Conservation (phyloP, 2,329 filamentous ascomycete species). For the Phialocephala sp. region DNA sequence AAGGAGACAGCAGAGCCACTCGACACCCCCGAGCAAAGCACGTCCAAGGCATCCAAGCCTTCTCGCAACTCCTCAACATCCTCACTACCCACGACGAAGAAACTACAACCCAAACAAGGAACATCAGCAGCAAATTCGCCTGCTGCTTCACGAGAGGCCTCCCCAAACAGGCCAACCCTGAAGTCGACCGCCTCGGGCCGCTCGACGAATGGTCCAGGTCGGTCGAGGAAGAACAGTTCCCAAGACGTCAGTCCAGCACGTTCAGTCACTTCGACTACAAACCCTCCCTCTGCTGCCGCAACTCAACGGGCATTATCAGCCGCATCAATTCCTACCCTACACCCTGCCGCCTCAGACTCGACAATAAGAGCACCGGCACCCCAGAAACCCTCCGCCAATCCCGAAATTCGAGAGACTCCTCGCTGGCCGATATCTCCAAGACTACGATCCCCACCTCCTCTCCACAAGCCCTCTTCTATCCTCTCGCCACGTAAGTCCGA, state of each 20-base stretch:
- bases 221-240: constrained; percentile 69
- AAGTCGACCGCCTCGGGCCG: constrained; percentile 37
- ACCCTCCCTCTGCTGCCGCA: constrained; percentile 65
- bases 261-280: constrained; percentile 50
- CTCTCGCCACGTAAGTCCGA: constrained; percentile 54
- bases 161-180: constrained; percentile 45
- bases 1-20: constrained; percentile 27
- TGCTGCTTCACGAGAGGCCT: constrained; percentile 54
- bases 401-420: constrained; percentile 61
- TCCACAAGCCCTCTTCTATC: constrained; percentile 53
- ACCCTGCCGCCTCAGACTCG: constrained; percentile 64
- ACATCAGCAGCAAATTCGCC: constrained; percentile 51
- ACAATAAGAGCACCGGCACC: constrained; percentile 66
- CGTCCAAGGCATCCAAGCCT: constrained; percentile 23
- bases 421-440: constrained; percentile 81
- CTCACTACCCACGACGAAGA: constrained; percentile 35
- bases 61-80: constrained; percentile 35
- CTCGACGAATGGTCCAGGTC: constrained; percentile 45
- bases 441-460: constrained; percentile 76
- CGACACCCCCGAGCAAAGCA: constrained; percentile 12
- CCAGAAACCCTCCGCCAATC: constrained; percentile 61
- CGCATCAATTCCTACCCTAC: constrained; percentile 69
- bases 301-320: constrained; percentile 69
- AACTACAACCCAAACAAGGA: constrained; percentile 35
- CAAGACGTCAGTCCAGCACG: constrained; percentile 69